Evolutionary conservation across 805 yeast species (phyloP).

Genomic region (Wickerhamiella allomyrinae): DNA sequence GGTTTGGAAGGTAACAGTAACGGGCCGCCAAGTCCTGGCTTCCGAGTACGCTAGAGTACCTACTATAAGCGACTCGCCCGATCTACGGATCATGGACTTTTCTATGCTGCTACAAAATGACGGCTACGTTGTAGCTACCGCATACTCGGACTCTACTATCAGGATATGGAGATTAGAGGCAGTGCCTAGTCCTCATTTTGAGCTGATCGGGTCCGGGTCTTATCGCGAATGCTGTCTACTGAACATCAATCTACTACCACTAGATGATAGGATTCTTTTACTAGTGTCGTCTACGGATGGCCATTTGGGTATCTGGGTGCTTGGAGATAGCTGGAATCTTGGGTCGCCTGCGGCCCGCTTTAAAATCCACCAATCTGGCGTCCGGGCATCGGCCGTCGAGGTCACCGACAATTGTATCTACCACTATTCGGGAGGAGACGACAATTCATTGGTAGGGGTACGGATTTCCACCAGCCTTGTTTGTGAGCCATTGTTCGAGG

Average conservation of each 20-base stretch:
- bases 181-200: conserved; percentile 26
- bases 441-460: conserved; percentile 49
- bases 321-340: conserved; percentile 21
- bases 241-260: conserved; percentile 36
- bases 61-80: conserved; percentile 50
- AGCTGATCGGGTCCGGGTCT: conserved; percentile 31
- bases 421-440: conserved; percentile 82
- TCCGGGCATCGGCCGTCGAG: conserved; percentile 42
- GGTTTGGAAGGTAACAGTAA: conserved; percentile 51
- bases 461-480: conserved; percentile 22
- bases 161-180: conserved; percentile 46
- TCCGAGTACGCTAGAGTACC: conserved; percentile 38
- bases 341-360: conserved; percentile 18
- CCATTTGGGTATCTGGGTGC: conserved; percentile 45
- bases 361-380: conserved; percentile 71
- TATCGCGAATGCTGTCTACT: conserved; percentile 71
- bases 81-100: conserved; percentile 82
- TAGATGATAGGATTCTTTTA: conserved; percentile 25
- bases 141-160: conserved; percentile 74
- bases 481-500: conserved; percentile 18
- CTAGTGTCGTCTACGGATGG: conserved; percentile 78
- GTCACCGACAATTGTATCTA: conserved; percentile 9
- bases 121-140: conserved; percentile 42
- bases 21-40: conserved; percentile 31
- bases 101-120: conserved; percentile 30